Percentiles rank a stretch among this genome's conserved stretches.
Evolutionary conservation across 2,329 filamentous ascomycete genomes (phyloP).

Genomic region (Paracoccidioides brasiliensis): DNA sequence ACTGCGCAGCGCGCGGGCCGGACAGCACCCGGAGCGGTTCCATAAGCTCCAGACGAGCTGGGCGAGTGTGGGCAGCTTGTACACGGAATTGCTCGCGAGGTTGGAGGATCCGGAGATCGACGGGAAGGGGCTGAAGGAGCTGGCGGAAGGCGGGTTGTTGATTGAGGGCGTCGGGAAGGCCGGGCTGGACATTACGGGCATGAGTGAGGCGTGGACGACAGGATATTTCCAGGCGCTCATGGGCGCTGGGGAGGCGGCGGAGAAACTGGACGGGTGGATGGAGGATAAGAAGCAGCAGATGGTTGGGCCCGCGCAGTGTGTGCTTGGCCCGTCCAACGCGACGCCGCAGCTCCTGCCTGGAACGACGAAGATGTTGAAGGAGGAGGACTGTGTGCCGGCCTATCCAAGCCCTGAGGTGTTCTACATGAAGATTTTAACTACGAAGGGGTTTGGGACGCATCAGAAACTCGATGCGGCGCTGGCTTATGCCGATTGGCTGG

Average conservation of each 20-base stretch:
- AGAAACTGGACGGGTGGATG: constrained; percentile 70
- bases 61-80: constrained; percentile 50
- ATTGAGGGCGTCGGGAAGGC: constrained; percentile 44
- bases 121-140: constrained; percentile 50
- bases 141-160: constrained; percentile 40
- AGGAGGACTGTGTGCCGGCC: constrained; percentile 60
- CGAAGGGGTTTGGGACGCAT: constrained; percentile 61
- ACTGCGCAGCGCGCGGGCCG: constrained; percentile 51
- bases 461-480: constrained; percentile 73
- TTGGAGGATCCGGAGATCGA: constrained; percentile 59
- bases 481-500: constrained; percentile 72
- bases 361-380: constrained; percentile 45
- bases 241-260: constrained; percentile 60
- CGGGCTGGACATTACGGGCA: constrained; percentile 57
- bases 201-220: constrained; percentile 70
- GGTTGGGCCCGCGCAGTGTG: constrained; percentile 57
- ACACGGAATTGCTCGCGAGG: constrained; percentile 47
- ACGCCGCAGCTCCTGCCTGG: constrained; percentile 52
- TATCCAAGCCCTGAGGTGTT: constrained; percentile 60
- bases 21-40: constrained; percentile 44
- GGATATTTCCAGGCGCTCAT: constrained; percentile 78
- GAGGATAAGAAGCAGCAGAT: constrained; percentile 53
- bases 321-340: constrained; percentile 75
- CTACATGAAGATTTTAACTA: constrained; percentile 72
- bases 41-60: constrained; percentile 50